phyloP scores from a whole-genome alignment of 2,329 filamentous ascomycete genomes.

The Ploettnerulaceae sp. region DNA sequence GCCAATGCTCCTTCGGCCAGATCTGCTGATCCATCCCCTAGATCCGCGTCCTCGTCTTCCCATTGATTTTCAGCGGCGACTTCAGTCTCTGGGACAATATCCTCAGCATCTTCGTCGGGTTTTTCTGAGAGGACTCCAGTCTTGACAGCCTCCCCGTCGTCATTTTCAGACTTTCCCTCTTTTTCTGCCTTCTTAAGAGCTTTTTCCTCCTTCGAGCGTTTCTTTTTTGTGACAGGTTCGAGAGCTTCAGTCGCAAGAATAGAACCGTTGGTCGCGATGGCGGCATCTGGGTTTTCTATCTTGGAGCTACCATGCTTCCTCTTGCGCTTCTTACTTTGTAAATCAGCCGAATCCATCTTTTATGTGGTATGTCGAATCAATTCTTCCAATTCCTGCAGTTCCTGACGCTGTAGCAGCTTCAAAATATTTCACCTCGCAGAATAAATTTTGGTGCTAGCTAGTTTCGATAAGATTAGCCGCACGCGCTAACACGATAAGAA shows the following conservation, averaged over 20 bases:
- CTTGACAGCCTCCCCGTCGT: conserved; percentile 23
- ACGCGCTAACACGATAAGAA: conserved; percentile 17
- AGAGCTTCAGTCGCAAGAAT: conserved; percentile 7
- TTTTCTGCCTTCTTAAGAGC: conserved; percentile 37
- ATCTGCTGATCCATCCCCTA: conserved; percentile 20
- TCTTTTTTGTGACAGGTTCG: conserved; percentile 17
- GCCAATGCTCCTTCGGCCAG: conserved; percentile 19
- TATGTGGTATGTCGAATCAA: conserved; percentile 2
- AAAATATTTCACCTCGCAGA: conserved; percentile 10
- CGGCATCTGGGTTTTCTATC: conserved; percentile 15
- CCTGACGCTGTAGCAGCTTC: too few relatives aligned
- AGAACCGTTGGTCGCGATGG: conserved; percentile 12
- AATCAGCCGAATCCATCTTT: conserved; percentile 26
- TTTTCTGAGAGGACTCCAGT: conserved; percentile 24
- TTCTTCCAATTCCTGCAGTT: neutral
- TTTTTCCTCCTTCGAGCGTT: conserved; percentile 25
- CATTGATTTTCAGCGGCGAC: conserved; percentile 14
- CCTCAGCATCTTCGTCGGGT: conserved; percentile 29
- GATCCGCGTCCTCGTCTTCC: conserved; percentile 17
- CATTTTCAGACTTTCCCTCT: conserved; percentile 30
- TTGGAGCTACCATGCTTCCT: conserved; percentile 31
- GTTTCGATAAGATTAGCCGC: conserved; percentile 12
- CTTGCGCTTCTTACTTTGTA: conserved; percentile 34
- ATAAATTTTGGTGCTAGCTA: conserved; percentile 13
- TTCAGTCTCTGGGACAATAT: conserved; percentile 27